Base-by-base conservation (phyloP, 331 rosid genomes). In the Rhamnella rubrinervis region DNA sequence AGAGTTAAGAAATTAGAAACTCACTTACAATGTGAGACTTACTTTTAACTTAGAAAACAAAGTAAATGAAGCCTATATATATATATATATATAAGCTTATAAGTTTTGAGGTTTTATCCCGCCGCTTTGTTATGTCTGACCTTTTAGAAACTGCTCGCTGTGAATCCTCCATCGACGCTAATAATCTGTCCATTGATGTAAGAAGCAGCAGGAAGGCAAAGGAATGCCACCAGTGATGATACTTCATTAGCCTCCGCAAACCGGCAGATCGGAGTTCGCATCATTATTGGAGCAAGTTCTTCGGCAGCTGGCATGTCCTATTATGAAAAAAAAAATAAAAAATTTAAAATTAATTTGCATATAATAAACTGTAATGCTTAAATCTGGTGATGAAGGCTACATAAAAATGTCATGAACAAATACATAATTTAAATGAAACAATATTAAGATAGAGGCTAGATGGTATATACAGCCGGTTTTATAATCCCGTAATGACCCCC, bases 201-300 rank as follows among this genome's bases (percentile, higher is more conserved):
- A 52, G 92, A 82, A 64, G 95, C 82, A 23, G 85, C 87, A 0
- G 96, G 92, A 39, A 90, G 90, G 71, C 92, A 88, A 57, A 91
- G 91, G 65, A 91, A 91, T 26, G 85, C 80, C 41, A 84, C 87
- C 40, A 86, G 7, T 9, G 84, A 55, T 4, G 97, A 81, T 28
- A 88, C 72, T 7, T 91, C 97, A 19, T 57, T 1, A 2, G 31
- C 35, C 49, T 59, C 55, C 15, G 50, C 62, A 0, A 66, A 44
- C 8, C 80, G 73, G 6, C 44, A 31, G 38, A 65, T 76, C 0
- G 53, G 47, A 37, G 74, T 25, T 61, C 79, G 31, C 65, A 55
- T 51, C 67, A 73, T n/a, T 19, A 31, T 6, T 13, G 16, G 18
- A 1, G n/a, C 4, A 35, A 55, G 40, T 15, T 68, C 64, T 0